Evolutionary conservation across 1,139 yeast genomes (phyloP), one percentile per base, ranked within the genome.

Genomic region (Yamadazyma triangularis): DNA sequence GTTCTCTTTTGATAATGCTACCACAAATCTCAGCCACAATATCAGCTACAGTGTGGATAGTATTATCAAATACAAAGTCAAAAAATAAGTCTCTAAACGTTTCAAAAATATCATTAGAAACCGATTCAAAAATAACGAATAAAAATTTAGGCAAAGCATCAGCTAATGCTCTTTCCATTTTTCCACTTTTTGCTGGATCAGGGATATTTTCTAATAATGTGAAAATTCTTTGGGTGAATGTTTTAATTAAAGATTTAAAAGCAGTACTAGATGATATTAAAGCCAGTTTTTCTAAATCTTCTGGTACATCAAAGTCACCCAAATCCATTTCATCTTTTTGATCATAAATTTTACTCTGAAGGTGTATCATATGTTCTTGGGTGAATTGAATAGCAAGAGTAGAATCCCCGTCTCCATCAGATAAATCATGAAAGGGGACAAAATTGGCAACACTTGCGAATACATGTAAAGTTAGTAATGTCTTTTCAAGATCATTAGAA

Each of bases 401-500:
- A 1, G 79, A 60, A 25, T 75, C 80, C 15, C 69, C 64, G 4
- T 42, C 40, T 1, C 68, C 75, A 8, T 51, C 44, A 2, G 72
- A 58, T 16, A 81, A 49, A 43, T 77, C 81, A 24, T 66, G 60
- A 42, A 88, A 68, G 1, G 96, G 96, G 4, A 85, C 74, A 39
- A 79, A 82, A 10, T 82, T 67, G 0, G 89, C 80, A 19, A 83
- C 73, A 0, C 86, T 70, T 9, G 87, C 81, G 39, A 91, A 71
- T 15, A 85, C 73, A 39, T 80, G 77, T 30, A 89, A 60, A 0
- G 95, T 76, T 31, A 76, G 70, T 21, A 80, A 66, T 0, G 96
- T 81, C 50, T 89, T 78, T 16, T 68, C 72, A 32, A 88, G 67
- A 56, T 91, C 98, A 53, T 89, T 91, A 1, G 93, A 77, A 51